These are phyloP conservation scores for Zymoseptoria pseudotritici DNA, from an alignment of 2,329 filamentous ascomycete species.

Conservation along the genomic window DNA sequence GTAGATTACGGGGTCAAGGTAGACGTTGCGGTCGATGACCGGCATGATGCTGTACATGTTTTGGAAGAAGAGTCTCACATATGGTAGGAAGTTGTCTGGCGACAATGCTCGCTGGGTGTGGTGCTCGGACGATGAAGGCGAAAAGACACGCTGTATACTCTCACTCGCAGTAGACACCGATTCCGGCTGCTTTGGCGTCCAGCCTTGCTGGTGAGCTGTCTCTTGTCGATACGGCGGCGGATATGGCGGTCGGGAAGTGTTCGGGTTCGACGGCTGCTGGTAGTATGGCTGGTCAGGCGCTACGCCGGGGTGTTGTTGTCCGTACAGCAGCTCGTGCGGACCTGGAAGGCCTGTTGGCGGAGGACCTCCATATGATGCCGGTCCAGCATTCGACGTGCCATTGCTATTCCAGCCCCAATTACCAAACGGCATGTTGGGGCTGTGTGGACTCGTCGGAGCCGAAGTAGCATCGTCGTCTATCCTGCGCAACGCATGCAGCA, in stretches of 20 bases:
- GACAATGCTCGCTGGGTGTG: constrained; percentile 17
- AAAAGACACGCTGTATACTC: constrained; percentile 12
- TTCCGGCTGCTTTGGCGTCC: constrained; percentile 13
- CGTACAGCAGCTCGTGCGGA: constrained; percentile 9
- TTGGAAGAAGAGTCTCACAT: constrained; percentile 29
- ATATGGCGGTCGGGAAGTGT: constrained; percentile 4
- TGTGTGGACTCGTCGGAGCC: constrained; percentile 19
- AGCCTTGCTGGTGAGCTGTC: constrained; percentile 6
- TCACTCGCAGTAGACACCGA: constrained; percentile 18
- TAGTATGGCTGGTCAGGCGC: constrained; percentile 20
- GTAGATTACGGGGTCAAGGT: constrained; percentile 25
- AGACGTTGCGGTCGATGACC: constrained; percentile 26
- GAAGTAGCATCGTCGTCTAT: constrained; percentile 27
- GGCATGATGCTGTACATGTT: constrained; percentile 33
- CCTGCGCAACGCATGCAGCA: constrained; percentile 28
- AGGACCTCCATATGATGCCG: constrained; percentile 5
- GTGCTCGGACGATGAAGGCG: constrained; percentile 16
- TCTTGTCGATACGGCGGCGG: constrained; percentile 1
- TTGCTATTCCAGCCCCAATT: constrained; percentile 24
- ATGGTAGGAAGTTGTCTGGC: constrained; percentile 26
- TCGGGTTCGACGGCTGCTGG: constrained; percentile 10
- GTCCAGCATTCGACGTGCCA: constrained; percentile 7
- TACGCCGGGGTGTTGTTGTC: constrained; percentile 12
- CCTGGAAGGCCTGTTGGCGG: background rate
- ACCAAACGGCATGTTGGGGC: constrained; percentile 21